Conservation (phyloP, 2,329 filamentous ascomycete species). For the Graphium sp. region DNA sequence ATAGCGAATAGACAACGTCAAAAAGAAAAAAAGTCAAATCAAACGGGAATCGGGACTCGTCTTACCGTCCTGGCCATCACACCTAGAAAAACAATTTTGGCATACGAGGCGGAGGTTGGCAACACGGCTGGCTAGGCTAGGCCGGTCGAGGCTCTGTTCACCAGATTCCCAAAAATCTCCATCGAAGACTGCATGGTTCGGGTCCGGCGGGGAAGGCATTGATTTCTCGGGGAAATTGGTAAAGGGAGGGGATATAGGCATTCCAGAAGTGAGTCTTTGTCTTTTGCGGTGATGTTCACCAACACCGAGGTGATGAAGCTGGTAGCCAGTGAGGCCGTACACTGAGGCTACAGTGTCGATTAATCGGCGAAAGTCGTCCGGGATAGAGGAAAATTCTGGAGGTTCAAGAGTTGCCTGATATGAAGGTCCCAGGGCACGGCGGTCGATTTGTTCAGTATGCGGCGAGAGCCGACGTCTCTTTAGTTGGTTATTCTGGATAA, state of each 20-base stretch:
- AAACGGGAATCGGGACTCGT: no score
- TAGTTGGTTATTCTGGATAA: constrained; percentile 14
- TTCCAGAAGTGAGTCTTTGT: constrained; percentile 13
- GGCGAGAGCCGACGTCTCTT: constrained; percentile 9
- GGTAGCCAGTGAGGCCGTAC: constrained; percentile 15
- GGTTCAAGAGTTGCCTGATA: no score
- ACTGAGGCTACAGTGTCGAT: no score
- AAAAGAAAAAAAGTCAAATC: background rate
- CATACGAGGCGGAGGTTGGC: constrained; percentile 13
- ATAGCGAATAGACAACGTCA: constrained; percentile 2
- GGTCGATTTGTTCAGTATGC: constrained; percentile 10
- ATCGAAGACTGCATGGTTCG: background rate
- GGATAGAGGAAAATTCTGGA: no score
- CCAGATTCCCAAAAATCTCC: background rate
- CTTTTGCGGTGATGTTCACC: constrained; percentile 13
- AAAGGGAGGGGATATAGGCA: constrained; percentile 12
- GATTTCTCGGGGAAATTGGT: constrained; percentile 7
- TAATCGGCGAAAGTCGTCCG: no score
- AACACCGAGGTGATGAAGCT: constrained; percentile 12
- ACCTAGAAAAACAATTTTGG: constrained; percentile 13
- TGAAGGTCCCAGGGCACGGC: constrained; percentile 10
- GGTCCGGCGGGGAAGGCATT: background rate
- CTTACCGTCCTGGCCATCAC: constrained; percentile 15
- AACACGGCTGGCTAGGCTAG: constrained; percentile 9
- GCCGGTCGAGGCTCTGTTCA: constrained; percentile 1